Evolutionary conservation across 2,329 filamentous ascomycete species (phyloP).

Genomic region (Claviceps maximensis): DNA sequence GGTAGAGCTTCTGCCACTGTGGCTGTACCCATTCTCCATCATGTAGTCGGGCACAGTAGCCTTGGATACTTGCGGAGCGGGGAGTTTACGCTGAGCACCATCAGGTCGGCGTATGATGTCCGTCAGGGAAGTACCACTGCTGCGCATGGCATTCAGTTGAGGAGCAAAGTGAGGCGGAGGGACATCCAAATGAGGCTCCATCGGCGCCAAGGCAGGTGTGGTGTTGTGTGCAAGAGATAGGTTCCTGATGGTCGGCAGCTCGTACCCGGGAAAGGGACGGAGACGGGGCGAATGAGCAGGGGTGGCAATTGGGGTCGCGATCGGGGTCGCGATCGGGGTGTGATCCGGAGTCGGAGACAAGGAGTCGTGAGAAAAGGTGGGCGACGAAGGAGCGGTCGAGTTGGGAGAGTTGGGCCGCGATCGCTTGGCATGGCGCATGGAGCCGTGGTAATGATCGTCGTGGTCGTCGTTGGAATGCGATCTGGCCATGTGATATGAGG

Average conservation of each 20-base stretch:
- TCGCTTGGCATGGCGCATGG: conserved; percentile 64
- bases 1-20: conserved; percentile 65
- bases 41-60: conserved; percentile 78
- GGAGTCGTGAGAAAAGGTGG: conserved; percentile 92
- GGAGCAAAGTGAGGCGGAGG: conserved; percentile 24
- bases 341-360: conserved; percentile 91
- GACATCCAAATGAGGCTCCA: conserved; percentile 42
- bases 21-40: conserved; percentile 51
- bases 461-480: conserved; percentile 67
- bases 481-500: conserved; percentile 88
- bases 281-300: conserved; percentile 90
- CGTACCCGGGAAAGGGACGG: conserved; percentile 62
- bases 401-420: conserved; percentile 89
- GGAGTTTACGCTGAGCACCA: conserved; percentile 77
- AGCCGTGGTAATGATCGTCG: conserved; percentile 62
- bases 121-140: conserved; percentile 65
- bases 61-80: conserved; percentile 81
- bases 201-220: conserved; percentile 43
- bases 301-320: neutral
- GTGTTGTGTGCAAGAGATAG: conserved; percentile 39
- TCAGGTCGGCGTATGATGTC: conserved; percentile 89
- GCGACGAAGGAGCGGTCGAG: conserved; percentile 89
- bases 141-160: conserved; percentile 35
- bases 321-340: conserved; percentile 77
- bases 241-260: conserved; percentile 73